Evolutionary conservation across 2,329 filamentous ascomycete species (phyloP).

Genomic region (Thielaviopsis punctulata): DNA sequence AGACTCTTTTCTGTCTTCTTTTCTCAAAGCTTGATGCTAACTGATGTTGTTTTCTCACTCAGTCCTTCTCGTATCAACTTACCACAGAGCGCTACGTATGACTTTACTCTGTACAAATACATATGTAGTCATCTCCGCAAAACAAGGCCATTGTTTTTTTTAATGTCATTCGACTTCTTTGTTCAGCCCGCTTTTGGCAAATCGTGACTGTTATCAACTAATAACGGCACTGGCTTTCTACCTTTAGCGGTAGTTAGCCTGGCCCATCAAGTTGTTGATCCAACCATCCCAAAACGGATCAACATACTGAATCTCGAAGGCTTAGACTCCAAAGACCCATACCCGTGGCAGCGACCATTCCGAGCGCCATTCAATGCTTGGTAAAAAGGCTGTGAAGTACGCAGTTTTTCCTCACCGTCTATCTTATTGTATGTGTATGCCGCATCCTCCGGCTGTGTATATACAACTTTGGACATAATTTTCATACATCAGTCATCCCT

Average conservation of each 20-base stretch:
- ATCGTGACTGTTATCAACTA: too few species aligned
- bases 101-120: too few species aligned
- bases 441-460: not conserved
- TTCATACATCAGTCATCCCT: not conserved
- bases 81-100: too few species aligned
- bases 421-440: not conserved
- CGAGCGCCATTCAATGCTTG: not conserved
- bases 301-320: not conserved
- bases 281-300: not conserved
- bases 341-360: not conserved
- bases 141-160: too few species aligned
- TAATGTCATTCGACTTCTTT: too few species aligned
- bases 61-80: too few species aligned
- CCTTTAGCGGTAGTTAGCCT: not conserved
- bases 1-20: too few species aligned
- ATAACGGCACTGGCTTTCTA: too few species aligned
- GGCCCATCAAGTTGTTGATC: not conserved
- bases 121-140: too few species aligned
- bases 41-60: too few species aligned
- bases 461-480: not conserved
- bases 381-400: not conserved
- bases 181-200: too few species aligned
- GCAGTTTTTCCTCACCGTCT: not conserved
- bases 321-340: not conserved
- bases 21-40: too few species aligned